Evolutionary conservation across 2,329 filamentous ascomycete genomes (phyloP).

Genomic region (Rhexocercosporidium sp.): DNA sequence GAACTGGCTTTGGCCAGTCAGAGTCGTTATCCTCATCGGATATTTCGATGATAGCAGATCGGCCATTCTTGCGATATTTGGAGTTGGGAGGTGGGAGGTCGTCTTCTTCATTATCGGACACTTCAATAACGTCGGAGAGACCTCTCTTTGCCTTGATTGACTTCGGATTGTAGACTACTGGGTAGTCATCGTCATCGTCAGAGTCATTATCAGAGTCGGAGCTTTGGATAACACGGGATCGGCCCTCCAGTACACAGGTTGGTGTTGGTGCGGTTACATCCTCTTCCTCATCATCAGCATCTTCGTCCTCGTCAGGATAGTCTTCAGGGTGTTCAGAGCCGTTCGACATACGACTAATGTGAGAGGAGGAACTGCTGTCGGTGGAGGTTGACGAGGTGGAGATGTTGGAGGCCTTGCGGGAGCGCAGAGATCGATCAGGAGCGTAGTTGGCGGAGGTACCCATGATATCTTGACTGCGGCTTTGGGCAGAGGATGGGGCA

Average conservation of each 20-base stretch:
- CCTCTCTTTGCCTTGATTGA: neutral
- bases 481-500: neutral
- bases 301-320: neutral
- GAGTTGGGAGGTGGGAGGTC: neutral
- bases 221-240: neutral
- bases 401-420: neutral
- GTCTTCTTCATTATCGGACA: neutral
- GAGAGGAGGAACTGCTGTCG: neutral
- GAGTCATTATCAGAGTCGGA: neutral
- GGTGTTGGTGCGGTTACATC: neutral
- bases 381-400: neutral
- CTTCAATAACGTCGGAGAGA: neutral
- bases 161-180: neutral
- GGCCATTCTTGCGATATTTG: no score
- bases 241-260: neutral
- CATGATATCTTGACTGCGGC: neutral
- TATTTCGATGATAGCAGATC: neutral
- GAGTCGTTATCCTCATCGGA: neutral
- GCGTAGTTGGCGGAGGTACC: neutral
- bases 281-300: neutral
- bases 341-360: neutral
- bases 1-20: no score
- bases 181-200: neutral
- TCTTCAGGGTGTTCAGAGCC: neutral
- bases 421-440: neutral